phyloP scores from a whole-genome alignment of 495 filamentous ascomycete genomes.

The Penicillium atrosanguineum region DNA sequence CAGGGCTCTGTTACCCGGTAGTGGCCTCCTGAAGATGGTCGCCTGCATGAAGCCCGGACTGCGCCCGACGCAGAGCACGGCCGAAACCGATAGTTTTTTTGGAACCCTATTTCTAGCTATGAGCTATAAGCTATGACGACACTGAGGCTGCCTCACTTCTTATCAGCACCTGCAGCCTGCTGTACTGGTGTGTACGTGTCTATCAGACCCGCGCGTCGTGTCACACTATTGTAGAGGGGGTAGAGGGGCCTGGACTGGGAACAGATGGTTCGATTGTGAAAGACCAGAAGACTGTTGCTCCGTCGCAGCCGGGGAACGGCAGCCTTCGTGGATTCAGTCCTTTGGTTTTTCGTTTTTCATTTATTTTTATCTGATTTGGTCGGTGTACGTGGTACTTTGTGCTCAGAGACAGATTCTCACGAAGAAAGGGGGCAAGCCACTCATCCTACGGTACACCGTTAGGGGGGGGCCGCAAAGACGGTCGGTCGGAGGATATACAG shows the following conservation, averaged over 20 bases:
- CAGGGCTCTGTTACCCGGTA: background rate
- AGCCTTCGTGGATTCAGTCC: constrained; percentile 17
- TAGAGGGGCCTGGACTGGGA: constrained; percentile 5
- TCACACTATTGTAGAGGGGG: constrained; percentile 12
- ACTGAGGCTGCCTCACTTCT: background rate
- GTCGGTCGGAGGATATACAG: background rate
- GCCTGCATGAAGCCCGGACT: constrained; percentile 10
- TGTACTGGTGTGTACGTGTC: background rate
- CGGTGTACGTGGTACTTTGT: background rate
- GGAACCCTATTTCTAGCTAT: constrained; percentile 3
- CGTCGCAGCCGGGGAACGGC: constrained; percentile 19
- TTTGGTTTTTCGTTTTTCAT: background rate
- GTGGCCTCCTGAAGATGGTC: constrained; percentile 5
- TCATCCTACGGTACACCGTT: background rate
- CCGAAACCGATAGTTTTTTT: constrained; percentile 15
- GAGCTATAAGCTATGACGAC: background rate
- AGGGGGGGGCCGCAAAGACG: background rate
- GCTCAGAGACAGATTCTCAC: background rate
- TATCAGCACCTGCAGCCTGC: background rate
- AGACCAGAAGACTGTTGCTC: background rate
- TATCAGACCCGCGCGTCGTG: constrained; percentile 8
- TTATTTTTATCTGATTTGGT: too few species aligned
- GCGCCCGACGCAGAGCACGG: constrained; percentile 18
- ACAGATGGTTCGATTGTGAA: constrained; percentile 12
- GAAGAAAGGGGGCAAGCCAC: background rate